Base-by-base conservation (phyloP, 2,329 filamentous ascomycete genomes). In the Laburnicola sp. region DNA sequence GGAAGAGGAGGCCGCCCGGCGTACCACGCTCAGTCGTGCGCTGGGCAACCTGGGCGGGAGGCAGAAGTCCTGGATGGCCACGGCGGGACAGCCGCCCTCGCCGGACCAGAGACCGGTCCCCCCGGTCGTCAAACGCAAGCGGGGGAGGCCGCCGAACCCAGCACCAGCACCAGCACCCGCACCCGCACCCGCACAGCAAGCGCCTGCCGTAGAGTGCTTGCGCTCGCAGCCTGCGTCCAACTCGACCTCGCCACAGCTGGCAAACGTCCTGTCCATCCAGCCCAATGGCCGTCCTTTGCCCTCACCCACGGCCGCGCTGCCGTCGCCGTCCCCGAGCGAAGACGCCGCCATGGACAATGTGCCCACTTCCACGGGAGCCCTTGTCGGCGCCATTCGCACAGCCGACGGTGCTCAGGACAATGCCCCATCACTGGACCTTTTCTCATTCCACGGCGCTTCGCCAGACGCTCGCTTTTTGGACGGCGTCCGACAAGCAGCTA, bases 321-420 rank as follows among this genome's bases (percentile, higher is more conserved):
- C 84, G 5, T 86, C 86, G 10, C 84, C 86, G 28, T 80, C 84
- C 9, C 80, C 82, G 8, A 87, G 83, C 64, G 82, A 87, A 57
- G 83, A 86, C 23, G 48, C 48, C 6, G 22, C 6, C 21, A 4
- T 28, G 8, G 26, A 49, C 8, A 10, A 32, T 16, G 8, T 34
- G 21, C 10, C 38, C 8, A n/a, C 36, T 10, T 32, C 22, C 22
- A 36, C 42, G 30, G 21, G 6, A 11, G 9, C 9, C 4, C 5
- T 28, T 27, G 3, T 30, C 9, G 11, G 39, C 39, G 9, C 11
- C 27, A n/a, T 30, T 7, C 39, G 23, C 4, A 3, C 4, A 28
- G 7, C n/a, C 11, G n/a, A 27, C 11, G 26, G 39, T 4, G 31
- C 30, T 23, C 31, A 46, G 16, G 32, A 35, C 10, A 27, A 21